Conservation (phyloP, 129 eudicot genomes). For the Flaveria sonorensis region DNA sequence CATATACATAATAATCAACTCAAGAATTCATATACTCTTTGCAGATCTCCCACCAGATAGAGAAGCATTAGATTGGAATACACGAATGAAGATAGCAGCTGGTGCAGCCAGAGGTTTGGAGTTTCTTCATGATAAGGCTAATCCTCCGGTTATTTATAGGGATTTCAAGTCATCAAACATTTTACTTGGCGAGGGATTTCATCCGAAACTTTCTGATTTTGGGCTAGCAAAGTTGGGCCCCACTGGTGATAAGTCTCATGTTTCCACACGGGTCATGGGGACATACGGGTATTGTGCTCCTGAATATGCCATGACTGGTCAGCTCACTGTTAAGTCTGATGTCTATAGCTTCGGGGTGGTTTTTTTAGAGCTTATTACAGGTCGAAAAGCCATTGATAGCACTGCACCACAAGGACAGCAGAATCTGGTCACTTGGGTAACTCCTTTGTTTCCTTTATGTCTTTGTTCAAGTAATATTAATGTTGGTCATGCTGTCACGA, state of each 20-base stretch:
- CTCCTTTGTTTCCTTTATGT: background rate
- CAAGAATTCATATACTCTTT: background rate
- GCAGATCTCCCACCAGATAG: slow-evolving; percentile 85
- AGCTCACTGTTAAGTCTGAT: slow-evolving; percentile 88
- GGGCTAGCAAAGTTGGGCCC: slow-evolving; percentile 98
- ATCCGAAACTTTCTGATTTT: slow-evolving; percentile 91
- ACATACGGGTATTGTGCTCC: slow-evolving; percentile 99
- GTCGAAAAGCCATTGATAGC: slow-evolving; percentile 92
- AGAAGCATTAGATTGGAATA: slow-evolving; percentile 92
- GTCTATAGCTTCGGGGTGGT: slow-evolving; percentile 97
- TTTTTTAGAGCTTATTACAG: slow-evolving; percentile 91
- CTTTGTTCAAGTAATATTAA: background rate
- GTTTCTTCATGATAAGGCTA: slow-evolving; percentile 95
- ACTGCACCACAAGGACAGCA: slow-evolving; percentile 85
- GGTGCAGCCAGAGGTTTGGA: slow-evolving; percentile 96
- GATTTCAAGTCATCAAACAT: slow-evolving; percentile 96
- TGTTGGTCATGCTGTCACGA: background rate
- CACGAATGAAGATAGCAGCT: slow-evolving; percentile 90
- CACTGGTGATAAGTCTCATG: slow-evolving; percentile 97
- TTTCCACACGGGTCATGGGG: slow-evolving; percentile 96
- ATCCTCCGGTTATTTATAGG: slow-evolving; percentile 93
- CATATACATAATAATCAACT: background rate
- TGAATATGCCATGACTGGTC: slow-evolving; percentile 99
- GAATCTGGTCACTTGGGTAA: slow-evolving; percentile 95
- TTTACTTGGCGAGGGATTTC: slow-evolving; percentile 73